Conservation (phyloP, 805 yeast genomes). For the Brettanomyces anomalus region DNA sequence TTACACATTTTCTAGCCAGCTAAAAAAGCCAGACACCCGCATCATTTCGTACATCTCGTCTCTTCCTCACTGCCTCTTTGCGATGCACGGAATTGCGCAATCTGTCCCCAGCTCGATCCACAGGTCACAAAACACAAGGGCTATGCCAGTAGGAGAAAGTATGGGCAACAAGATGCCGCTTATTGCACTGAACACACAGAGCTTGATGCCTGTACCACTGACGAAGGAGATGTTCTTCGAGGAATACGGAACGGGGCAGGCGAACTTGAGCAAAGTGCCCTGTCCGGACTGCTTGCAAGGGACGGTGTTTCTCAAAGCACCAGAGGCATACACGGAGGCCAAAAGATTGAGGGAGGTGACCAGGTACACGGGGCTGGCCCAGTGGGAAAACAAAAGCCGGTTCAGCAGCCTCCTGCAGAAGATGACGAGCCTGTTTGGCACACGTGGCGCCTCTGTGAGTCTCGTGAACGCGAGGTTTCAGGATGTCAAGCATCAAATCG, state of each 20-base stretch:
- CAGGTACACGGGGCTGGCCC: conserved; percentile 28
- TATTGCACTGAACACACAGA: conserved; percentile 6
- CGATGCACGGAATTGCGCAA: conserved; percentile 1
- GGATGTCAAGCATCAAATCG: conserved; percentile 38
- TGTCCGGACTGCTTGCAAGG: conserved; percentile 46
- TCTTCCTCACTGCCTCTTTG: conserved; percentile 1
- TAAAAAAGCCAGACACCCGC: too few species aligned
- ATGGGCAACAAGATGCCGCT: conserved; percentile 5
- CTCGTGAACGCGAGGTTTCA: conserved; percentile 42
- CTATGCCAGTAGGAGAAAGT: not conserved
- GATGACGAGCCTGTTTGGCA: conserved; percentile 33
- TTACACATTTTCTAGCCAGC: too few species aligned
- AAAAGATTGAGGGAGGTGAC: conserved; percentile 36
- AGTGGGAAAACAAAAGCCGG: conserved; percentile 38
- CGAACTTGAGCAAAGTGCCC: conserved; percentile 45
- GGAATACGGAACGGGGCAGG: conserved; percentile 44
- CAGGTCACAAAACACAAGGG: not conserved
- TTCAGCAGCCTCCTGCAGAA: conserved; percentile 31
- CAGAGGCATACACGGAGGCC: conserved; percentile 45
- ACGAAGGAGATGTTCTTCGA: conserved; percentile 49
- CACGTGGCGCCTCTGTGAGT: conserved; percentile 50
- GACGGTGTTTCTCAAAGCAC: conserved; percentile 47
- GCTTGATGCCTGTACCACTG: conserved; percentile 25
- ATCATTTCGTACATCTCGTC: not conserved
- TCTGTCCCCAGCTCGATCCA: not conserved